These are phyloP conservation scores for Populus hybrid DNA, from an alignment of 441 rosid species.

Conservation along the genomic window DNA sequence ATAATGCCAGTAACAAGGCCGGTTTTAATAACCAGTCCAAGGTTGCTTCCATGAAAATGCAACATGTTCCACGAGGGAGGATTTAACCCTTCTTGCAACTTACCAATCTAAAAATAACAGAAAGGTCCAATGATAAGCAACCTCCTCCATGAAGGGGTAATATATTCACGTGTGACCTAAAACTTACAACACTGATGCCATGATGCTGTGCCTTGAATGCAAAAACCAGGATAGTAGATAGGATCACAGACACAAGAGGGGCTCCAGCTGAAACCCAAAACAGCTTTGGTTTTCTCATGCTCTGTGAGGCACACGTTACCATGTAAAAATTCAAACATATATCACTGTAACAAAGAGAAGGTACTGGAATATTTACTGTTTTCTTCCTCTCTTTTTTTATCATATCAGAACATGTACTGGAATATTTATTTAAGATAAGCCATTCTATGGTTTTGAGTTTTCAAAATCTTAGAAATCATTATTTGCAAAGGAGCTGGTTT, in stretches of 20 bases:
- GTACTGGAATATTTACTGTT: too few relatives aligned
- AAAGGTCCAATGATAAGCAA: neutral
- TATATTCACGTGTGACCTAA: neutral
- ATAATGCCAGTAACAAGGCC: slow-evolving; percentile 81
- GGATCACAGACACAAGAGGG: slow-evolving; percentile 68
- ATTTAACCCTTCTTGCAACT: slow-evolving; percentile 74
- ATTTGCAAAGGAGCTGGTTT: too few relatives aligned
- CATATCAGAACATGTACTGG: too few relatives aligned
- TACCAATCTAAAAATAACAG: slow-evolving; percentile 58
- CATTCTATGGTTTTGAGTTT: too few relatives aligned
- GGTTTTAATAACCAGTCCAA: slow-evolving; percentile 69
- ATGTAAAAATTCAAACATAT: neutral
- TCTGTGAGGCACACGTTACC: slow-evolving; percentile 43
- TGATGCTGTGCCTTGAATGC: slow-evolving; percentile 69
- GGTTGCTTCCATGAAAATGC: slow-evolving; percentile 63
- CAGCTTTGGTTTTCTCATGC: slow-evolving; percentile 41
- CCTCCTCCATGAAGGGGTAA: neutral
- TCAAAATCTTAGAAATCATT: too few relatives aligned
- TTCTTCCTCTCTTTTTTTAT: too few relatives aligned
- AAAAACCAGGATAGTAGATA: slow-evolving; percentile 70
- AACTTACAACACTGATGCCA: slow-evolving; percentile 66
- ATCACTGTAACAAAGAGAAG: neutral
- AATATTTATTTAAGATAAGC: too few relatives aligned
- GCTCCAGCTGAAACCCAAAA: slow-evolving; percentile 72
- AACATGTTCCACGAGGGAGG: slow-evolving; percentile 92